A percentile compares a stretch with the other conserved stretches of the same genome.
Evolutionary conservation across 805 yeast species (phyloP).

Genomic region (Lipomyces oligophaga): DNA sequence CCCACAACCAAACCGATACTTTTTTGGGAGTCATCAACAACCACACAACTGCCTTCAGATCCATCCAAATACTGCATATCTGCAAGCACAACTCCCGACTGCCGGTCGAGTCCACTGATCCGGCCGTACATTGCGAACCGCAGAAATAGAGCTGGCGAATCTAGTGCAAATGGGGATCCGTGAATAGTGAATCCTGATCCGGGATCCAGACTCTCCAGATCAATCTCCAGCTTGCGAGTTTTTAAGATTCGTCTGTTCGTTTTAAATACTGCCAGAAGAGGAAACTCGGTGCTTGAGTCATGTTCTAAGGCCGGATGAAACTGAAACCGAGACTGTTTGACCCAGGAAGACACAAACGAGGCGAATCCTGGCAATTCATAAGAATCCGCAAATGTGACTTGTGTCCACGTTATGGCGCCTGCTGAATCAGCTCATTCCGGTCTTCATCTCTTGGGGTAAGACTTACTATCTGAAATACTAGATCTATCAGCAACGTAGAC

Average conservation of each 20-base stretch:
- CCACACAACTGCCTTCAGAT: constrained; percentile 15
- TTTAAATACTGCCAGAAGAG: constrained; percentile 3
- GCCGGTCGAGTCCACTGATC: constrained; percentile 2
- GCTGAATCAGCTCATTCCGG: background rate
- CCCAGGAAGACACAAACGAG: constrained; percentile 1
- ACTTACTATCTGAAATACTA: background rate
- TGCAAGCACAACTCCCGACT: background rate
- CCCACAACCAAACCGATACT: constrained; percentile 16
- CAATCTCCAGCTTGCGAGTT: no score
- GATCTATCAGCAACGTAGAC: constrained; percentile 7
- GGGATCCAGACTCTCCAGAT: no score
- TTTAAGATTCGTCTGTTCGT: constrained; percentile 5
- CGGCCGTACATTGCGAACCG: constrained; percentile 7
- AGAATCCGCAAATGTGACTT: background rate
- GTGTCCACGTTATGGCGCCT: constrained; percentile 10
- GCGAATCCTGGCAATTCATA: background rate
- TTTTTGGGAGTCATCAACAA: background rate
- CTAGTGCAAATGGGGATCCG: constrained; percentile 15
- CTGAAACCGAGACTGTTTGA: background rate
- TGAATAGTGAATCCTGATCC: constrained; percentile 4
- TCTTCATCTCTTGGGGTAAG: no score
- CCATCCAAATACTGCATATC: constrained; percentile 16
- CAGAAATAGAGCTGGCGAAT: constrained; percentile 12
- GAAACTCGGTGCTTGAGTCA: background rate
- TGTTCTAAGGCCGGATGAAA: constrained; percentile 3